These are phyloP conservation scores for Syncephalastrum sp. DNA, from an alignment of 371 early-diverging fungal genomes.

Conservation along the genomic window DNA sequence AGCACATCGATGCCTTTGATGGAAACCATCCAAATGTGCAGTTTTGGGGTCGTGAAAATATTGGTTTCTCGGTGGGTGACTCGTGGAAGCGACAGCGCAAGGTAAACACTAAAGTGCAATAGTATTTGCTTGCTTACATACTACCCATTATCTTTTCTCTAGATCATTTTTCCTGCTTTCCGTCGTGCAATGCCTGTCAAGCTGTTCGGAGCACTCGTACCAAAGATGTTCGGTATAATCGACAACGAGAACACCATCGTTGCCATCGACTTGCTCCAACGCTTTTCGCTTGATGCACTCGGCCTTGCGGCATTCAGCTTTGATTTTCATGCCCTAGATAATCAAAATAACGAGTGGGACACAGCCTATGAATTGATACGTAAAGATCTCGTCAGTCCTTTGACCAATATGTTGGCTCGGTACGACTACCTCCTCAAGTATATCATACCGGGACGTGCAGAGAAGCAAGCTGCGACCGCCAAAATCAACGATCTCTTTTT, in stretches of 20 bases:
- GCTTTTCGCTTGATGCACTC: constrained; percentile 34
- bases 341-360: constrained; percentile 22
- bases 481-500: constrained; percentile 6
- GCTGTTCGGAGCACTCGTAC: constrained; percentile 22
- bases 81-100: constrained; percentile 28
- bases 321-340: constrained; percentile 23
- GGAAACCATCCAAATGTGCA: not conserved
- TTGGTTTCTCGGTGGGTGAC: constrained; percentile 18
- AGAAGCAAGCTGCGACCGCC: not conserved
- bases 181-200: constrained; percentile 32
- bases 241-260: constrained; percentile 5
- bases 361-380: constrained; percentile 17
- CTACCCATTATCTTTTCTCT: not conserved
- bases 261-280: constrained; percentile 12
- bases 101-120: constrained; percentile 8
- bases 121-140: not conserved
- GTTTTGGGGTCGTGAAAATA: constrained; percentile 20
- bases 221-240: constrained; percentile 18
- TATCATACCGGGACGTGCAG: too few species aligned
- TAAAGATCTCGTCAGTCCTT: too few species aligned
- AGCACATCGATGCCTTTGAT: too few species aligned
- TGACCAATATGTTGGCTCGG: too few species aligned
- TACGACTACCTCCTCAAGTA: too few species aligned
- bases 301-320: constrained; percentile 41
- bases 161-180: constrained; percentile 44